Percentiles rank a stretch among this genome's conserved stretches.
Conservation (phyloP, 768 basidiomycete species). For the Rossbeevera mucosa region DNA sequence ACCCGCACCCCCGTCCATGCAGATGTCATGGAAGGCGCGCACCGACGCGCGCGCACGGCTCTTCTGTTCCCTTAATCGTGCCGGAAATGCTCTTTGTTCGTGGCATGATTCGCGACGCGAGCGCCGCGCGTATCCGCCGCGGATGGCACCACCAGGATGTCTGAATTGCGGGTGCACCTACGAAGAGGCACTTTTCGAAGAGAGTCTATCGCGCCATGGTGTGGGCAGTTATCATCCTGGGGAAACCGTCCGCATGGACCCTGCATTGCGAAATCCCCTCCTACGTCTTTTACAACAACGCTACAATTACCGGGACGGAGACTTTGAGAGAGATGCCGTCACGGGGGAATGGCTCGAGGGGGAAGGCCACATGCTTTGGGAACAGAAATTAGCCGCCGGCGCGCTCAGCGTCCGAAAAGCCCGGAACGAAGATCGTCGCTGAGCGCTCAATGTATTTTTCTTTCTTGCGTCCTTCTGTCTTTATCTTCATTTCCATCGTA, state of each 20-base stretch:
- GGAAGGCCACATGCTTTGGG: constrained; percentile 63
- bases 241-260: constrained; percentile 85
- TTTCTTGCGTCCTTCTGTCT: background rate
- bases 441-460: constrained; percentile 2
- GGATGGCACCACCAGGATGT: constrained; percentile 71
- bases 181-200: constrained; percentile 84
- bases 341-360: constrained; percentile 66
- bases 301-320: constrained; percentile 78
- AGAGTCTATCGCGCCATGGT: constrained; percentile 70
- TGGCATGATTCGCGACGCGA: constrained; percentile 90
- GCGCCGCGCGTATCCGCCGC: constrained; percentile 69
- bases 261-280: constrained; percentile 76
- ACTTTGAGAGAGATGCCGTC: constrained; percentile 69
- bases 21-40: constrained; percentile 63
- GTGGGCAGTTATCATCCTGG: constrained; percentile 83
- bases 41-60: constrained; percentile 67
- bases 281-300: constrained; percentile 65
- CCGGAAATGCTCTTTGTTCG: constrained; percentile 83
- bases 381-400: constrained; percentile 46
- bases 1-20: constrained; percentile 40
- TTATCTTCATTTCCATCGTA: background rate
- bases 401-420: constrained; percentile 33
- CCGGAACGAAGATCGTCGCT: constrained; percentile 38
- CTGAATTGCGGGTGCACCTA: constrained; percentile 85
- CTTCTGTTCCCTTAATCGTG: constrained; percentile 80